Base-by-base conservation (phyloP, 495 filamentous ascomycete species). In the Trichocladium antarcticum region DNA sequence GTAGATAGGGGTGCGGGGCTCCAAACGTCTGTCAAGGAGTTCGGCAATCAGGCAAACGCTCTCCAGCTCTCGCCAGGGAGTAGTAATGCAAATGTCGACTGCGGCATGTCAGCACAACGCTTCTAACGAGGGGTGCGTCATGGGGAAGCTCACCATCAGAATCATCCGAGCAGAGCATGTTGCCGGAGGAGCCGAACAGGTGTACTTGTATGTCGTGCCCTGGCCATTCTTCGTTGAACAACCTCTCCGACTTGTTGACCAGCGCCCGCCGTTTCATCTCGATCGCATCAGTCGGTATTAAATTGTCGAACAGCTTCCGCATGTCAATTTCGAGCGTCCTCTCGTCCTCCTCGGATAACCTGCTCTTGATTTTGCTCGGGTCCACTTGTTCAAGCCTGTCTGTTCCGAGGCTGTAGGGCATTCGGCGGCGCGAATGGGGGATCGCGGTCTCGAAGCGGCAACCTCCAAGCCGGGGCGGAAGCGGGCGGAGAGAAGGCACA, bases 71-170 rank as follows among this genome's bases (percentile, higher is more conserved):
- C 68, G 90, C 74, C 82, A 84, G 32, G 83, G 73, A 28, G 92
- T 97, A 22, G 86, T 92, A 54, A 98, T 95, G 70, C 92, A 98
- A 19, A 98, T 89, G 64, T 98, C 92, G 62, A 97, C 90, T 96
- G 37, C 11, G 17, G 27, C 28, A 31, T n/a, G 66, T 72, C 47
- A 58, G 60, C 47, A n/a, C 21, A 15, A 11, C 1, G 1, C 19
- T 6, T 38, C 31, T 28, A 11, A 50, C 11, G 32, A 45, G 34
- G 42, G 31, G 19, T 6, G 5, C 10, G 29, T 5, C 3, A 0
- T 55, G 68, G 12, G 1, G 9, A 22, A 7, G 21, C 48, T 3
- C 38, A 96, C 89, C 88, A 70, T 98, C 92, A 45, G 93, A 97
- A 59, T 97, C 89, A 69, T 86, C 90, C 15, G 93, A 94, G 63